Base-by-base conservation (phyloP, 768 basidiomycete genomes). In the Trametes maxima region DNA sequence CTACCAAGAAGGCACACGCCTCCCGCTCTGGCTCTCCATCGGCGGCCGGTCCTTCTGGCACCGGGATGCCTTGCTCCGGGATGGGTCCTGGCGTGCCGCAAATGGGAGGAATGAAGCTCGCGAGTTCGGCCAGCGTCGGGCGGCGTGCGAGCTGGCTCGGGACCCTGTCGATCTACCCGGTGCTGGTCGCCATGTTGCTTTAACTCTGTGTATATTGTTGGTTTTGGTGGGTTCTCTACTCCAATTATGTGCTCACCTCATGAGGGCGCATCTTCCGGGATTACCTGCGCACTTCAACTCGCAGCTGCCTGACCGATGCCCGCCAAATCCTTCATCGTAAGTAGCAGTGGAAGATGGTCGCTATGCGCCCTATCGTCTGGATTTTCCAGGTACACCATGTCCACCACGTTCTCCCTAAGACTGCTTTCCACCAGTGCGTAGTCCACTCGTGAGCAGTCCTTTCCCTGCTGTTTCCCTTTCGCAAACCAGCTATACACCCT, bases 401-500 rank as follows among this genome's bases (percentile, higher is more conserved):
- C 66, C 35, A 60, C 56, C 10, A 66, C 66, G 2, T 60, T 62
- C 21, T 63, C 60, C 44, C 46, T 47, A 22, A 68, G 36, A 1
- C 45, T 33, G 14, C 57, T 55, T n/a, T 70, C 66, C 39, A 69
- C 63, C 13, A 72, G 61, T 13, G 66, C 67, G 39, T 68, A 69
- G 59, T 69, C 68, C 12, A 71, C 70, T 17, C 70, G 48, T 2
- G 68, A 65, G 28, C 65, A 65, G 48, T 71, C 70, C 39, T 60
- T 42, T 4, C 68, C 67, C 35, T 68, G 66, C 13, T 65, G 68
- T 53, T 67, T 71, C 6, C 68, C 67, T 55, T 67, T 68, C 45
- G 67, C 68, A 40, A 67, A 71, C 70, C 68, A 69, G 55, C 70
- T 71, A 46, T 66, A 71, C 8, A 58, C 62, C 35, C 47, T 56